Base-by-base conservation (phyloP, 2,329 filamentous ascomycete genomes). In the Microcyclospora tardicrescens region DNA sequence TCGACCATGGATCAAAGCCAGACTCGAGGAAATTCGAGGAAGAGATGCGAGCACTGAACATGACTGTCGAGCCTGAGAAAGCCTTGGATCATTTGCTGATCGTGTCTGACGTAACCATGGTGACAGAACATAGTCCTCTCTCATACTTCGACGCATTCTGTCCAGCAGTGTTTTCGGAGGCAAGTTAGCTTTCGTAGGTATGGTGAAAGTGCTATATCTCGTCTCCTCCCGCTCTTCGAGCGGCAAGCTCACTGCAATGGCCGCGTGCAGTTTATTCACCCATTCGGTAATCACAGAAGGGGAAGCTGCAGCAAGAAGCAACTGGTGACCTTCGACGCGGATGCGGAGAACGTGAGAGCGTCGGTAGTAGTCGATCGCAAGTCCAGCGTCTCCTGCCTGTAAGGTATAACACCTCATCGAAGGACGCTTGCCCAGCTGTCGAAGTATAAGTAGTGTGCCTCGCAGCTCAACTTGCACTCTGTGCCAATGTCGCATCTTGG, bases 301-400 rank as follows among this genome's bases (percentile, higher is more conserved):
- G 33, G 27, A n/a, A 27, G 36, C 37, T 24, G 39, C 33, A n/a
- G 39, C 39, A 14, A 39, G 36, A 10, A 42, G 36, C 30, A 42
- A 39, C 28, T 42, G 40, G 13, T 35, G 19, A 24, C 40, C 40
- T 16, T 42, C 40, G 29, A 34, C 36, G 28, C 40, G 40, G n/a
- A 42, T 28, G 30, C 40, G 37, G 28, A 42, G 33, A 15, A 39
- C 40, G 37, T 35, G 30, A 14, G 36, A 32, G 16, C 37, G 30
- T 19, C 28, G 16, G 15, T 35, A 6, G 37, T 42, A 42, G 33
- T 42, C 40, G 27, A 34, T 28, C 19, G 40, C 40, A 15, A 42
- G 29, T 15, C 40, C 40, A n/a, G 40, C 40, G 16, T 42, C 30
- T 12, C 36, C 40, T 13, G 16, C 36, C 24, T 42, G 40, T 15